phyloP scores from a whole-genome alignment of 768 basidiomycete genomes.

The Russula compacta region DNA sequence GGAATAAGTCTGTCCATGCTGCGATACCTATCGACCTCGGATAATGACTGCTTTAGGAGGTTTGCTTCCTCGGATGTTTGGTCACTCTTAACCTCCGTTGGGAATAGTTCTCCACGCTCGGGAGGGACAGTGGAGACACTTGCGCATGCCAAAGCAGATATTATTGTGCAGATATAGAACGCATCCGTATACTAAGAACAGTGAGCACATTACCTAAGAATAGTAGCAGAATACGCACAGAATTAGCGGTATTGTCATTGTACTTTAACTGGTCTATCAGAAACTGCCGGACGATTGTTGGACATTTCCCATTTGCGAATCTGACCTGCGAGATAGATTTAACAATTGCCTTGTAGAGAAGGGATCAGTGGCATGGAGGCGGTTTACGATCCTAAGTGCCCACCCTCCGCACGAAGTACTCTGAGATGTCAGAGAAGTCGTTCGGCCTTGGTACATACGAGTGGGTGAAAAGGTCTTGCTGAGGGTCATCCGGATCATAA shows the following conservation, averaged over 20 bases:
- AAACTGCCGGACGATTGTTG: conserved; percentile 76
- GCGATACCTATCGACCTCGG: conserved; percentile 85
- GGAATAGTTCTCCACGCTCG: conserved; percentile 69
- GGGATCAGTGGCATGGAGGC: neutral
- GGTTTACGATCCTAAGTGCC: conserved; percentile 19
- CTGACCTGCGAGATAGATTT: conserved; percentile 80
- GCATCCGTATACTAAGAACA: conserved; percentile 74
- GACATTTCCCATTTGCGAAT: conserved; percentile 80
- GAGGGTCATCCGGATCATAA: conserved; percentile 76
- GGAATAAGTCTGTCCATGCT: conserved; percentile 94
- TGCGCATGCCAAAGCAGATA: conserved; percentile 73
- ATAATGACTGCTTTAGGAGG: conserved; percentile 62
- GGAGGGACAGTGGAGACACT: conserved; percentile 69
- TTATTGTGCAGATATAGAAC: conserved; percentile 79
- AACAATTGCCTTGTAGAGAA: conserved; percentile 52
- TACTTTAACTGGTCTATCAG: conserved; percentile 88
- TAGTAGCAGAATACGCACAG: conserved; percentile 40
- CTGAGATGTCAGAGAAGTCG: conserved; percentile 82
- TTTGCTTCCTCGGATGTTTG: conserved; percentile 60
- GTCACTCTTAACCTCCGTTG: conserved; percentile 56
- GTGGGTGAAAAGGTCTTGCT: conserved; percentile 76
- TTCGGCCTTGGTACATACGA: conserved; percentile 93
- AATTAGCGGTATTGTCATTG: conserved; percentile 90
- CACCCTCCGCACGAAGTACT: conserved; percentile 95
- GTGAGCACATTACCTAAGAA: conserved; percentile 9